phyloP scores from a whole-genome alignment of 1,139 yeast genomes.

The Arxiozyma slooffiae region DNA sequence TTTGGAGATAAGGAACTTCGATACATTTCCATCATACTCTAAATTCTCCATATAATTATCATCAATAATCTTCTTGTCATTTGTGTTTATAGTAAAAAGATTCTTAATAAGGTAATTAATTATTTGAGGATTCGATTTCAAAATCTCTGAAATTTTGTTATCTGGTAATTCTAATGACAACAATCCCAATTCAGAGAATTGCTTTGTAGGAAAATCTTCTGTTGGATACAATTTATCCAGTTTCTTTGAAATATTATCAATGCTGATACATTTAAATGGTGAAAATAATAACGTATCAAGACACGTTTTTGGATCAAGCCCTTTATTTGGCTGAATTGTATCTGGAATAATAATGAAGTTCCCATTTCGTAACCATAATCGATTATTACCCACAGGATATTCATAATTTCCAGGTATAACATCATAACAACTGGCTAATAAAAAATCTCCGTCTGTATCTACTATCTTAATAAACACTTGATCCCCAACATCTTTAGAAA shows the following conservation, averaged over 20 bases:
- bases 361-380: constrained; percentile 28
- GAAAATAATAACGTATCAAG: constrained; percentile 30
- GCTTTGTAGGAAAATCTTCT: constrained; percentile 12
- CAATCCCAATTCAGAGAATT: constrained; percentile 10
- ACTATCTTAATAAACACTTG: constrained; percentile 39
- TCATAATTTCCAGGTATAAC: constrained; percentile 31
- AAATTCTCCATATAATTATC: too few relatives aligned
- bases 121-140: constrained; percentile 14
- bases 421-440: constrained; percentile 42
- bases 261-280: constrained; percentile 26
- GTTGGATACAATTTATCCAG: constrained; percentile 7
- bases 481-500: constrained; percentile 23
- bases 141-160: constrained; percentile 2
- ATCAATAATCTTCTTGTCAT: neutral
- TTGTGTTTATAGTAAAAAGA: constrained; percentile 1
- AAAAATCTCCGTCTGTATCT: constrained; percentile 49
- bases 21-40: neutral
- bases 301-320: too few relatives aligned
- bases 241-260: constrained; percentile 15
- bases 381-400: constrained; percentile 24
- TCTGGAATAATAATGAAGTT: constrained; percentile 25
- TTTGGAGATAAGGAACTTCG: constrained; percentile 8
- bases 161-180: constrained; percentile 14
- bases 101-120: constrained; percentile 15
- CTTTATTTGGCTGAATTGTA: constrained; percentile 24